Conservation (phyloP, 495 filamentous ascomycete genomes). For the Cercophora scortea region DNA sequence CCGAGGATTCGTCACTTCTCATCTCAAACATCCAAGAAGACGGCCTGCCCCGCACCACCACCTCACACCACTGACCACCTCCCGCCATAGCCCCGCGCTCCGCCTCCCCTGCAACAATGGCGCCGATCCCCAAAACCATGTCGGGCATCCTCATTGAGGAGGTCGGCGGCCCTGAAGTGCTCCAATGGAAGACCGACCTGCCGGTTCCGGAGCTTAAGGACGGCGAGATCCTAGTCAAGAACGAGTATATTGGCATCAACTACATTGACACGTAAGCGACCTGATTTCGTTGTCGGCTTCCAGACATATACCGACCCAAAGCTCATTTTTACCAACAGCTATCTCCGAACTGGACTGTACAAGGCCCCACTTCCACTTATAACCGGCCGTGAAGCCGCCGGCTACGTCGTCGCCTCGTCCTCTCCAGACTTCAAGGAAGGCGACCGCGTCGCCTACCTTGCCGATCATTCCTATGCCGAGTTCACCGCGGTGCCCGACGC, state of each 20-base stretch:
- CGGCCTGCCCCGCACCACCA: too few relatives aligned
- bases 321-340: constrained; percentile 36
- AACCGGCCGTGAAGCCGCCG: constrained; percentile 74
- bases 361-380: constrained; percentile 58
- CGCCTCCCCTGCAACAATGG: constrained; percentile 1
- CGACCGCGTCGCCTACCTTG: constrained; percentile 61
- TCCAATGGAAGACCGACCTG: constrained; percentile 65
- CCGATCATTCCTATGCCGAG: constrained; percentile 62
- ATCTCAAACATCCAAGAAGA: too few relatives aligned
- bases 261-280: constrained; percentile 67
- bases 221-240: constrained; percentile 75
- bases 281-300: not conserved
- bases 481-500: constrained; percentile 52
- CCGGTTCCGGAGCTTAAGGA: constrained; percentile 66
- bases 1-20: too few relatives aligned
- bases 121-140: constrained; percentile 53
- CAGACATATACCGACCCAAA: not conserved
- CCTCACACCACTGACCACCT: too few relatives aligned
- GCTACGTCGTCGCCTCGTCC: constrained; percentile 32
- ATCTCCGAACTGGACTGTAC: constrained; percentile 90
- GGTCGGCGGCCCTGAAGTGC: constrained; percentile 70
- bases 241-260: constrained; percentile 79
- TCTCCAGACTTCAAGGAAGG: constrained; percentile 47
- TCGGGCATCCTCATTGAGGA: constrained; percentile 67
- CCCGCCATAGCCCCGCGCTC: too few relatives aligned